Evolutionary conservation across 306 rosid species (phyloP), one percentile per base, ranked within the genome.

Genomic region (Quercus berberidifolia): DNA sequence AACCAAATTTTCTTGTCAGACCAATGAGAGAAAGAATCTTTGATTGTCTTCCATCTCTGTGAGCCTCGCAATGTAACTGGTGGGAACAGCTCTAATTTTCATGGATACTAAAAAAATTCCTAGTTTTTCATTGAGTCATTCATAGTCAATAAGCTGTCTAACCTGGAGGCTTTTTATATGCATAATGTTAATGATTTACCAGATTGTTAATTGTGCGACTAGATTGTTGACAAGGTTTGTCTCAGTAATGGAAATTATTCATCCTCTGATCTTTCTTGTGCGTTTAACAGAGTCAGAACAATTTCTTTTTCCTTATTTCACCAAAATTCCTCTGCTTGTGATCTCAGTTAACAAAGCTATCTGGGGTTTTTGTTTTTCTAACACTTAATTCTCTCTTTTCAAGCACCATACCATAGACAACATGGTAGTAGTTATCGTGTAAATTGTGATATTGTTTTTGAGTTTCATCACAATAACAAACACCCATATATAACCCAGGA

Each of bases 11-110:
- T 64, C 21, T 55, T 31, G 57, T 51, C 35, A 8, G 26, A 52
- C 63, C 33, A 38, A 26, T 26, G 68, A 71, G 74, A 26, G 73
- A 62, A 82, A 20, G 71, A 38, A 26, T 76, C 20, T 49, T 64
- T 59, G 70, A 31, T 30, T 64, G 70, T 28, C 70, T 30, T 6
- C 23, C 8, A 30, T n/a, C 70, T 23, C 14, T 31, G 4, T 30
- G 43, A 64, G 41, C 13, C 70, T 59, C 65, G 25, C 65, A 59
- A 59, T 6, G 65, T 11, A 10, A 59, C 65, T 23, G 18, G 17
- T 12, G 54, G 54, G 54, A 10, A 49, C 17, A 0, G 4, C 54
- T 49, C 1, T 10, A 60, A 60, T 12, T 60, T 60, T 60, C 31
- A 7, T 12, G 19, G 67, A 12, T 10, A 60, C 17, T 13, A 21